Conservation (phyloP, 2,329 filamentous ascomycete genomes). For the Didymella arachidicola region DNA sequence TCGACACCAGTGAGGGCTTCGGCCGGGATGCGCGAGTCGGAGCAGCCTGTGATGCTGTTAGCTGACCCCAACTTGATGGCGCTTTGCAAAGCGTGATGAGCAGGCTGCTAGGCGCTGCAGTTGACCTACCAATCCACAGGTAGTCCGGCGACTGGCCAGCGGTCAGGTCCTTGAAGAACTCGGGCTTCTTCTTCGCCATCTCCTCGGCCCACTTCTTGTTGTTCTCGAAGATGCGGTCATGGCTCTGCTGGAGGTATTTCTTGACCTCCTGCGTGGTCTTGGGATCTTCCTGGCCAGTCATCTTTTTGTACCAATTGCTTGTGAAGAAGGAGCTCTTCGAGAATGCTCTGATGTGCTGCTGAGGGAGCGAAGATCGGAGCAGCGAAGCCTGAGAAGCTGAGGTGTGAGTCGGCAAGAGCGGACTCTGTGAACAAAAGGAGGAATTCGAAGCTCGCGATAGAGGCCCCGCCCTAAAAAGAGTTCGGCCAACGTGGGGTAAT, state of each 20-base stretch:
- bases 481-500: slow-evolving; percentile 36
- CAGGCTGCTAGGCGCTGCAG: background rate
- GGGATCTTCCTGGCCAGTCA: slow-evolving; percentile 32
- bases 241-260: slow-evolving; percentile 67
- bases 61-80: slow-evolving; percentile 1
- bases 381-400: slow-evolving; percentile 4
- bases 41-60: slow-evolving; percentile 43
- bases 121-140: slow-evolving; percentile 57
- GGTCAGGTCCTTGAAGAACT: slow-evolving; percentile 70
- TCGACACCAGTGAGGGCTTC: slow-evolving; percentile 53
- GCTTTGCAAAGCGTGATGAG: background rate
- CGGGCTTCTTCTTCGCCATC: slow-evolving; percentile 66
- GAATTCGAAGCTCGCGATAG: slow-evolving; percentile 12
- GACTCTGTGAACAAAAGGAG: slow-evolving; percentile 4
- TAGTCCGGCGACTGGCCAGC: slow-evolving; percentile 74
- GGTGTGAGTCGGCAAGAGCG: slow-evolving; percentile 10
- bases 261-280: slow-evolving; percentile 35
- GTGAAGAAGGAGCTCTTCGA: slow-evolving; percentile 22
- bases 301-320: slow-evolving; percentile 26
- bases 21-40: slow-evolving; percentile 51
- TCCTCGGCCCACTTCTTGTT: slow-evolving; percentile 71
- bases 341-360: slow-evolving; percentile 14
- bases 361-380: slow-evolving; percentile 13
- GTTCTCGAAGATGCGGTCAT: slow-evolving; percentile 73
- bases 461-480: slow-evolving; percentile 23